Evolutionary conservation across 306 rosid genomes (phyloP), one percentile per base, ranked within the genome.

Genomic region (Benincasa hispida): DNA sequence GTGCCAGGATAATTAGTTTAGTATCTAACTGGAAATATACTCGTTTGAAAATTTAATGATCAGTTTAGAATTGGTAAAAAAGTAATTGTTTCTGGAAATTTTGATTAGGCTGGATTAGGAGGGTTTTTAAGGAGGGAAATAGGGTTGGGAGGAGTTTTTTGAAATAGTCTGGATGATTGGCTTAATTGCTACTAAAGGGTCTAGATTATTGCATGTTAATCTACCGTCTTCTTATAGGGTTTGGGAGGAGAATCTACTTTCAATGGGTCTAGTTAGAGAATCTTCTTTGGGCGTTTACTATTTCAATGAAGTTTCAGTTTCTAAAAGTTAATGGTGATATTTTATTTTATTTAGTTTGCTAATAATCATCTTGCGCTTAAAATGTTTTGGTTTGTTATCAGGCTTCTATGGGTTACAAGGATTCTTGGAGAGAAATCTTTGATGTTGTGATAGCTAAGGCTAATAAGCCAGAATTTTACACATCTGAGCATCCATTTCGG

Each of bases 401-500:
- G 98, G 97, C 91, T 81, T 91, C 91, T 63, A 51, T 80, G 86
- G 95, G 84, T 79, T 82, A 57, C 74, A 84, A 81, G 80, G 97
- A 87, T 77, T 85, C 91, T 37, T 94, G 97, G 98, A 88, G 89
- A 37, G 97, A 91, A 59, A 88, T 94, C 65, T 94, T 94, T 87
- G 97, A 94, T 77, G 98, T 94, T 57, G 97, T 94, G 87, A 91
- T 94, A 78, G 96, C 97, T 55, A 84, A 90, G 84, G 98, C 98
- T 69, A 89, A 91, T 67, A 94, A 94, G 85, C 97, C 98, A 66
- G 87, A 81, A 54, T 94, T 94, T 86, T 91, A 94, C 87, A 91
- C 90, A 47, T 91, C 95, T 17, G 97, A 94, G 81, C 98, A 91
- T 86, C 98, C 96, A 9, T 94, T 94, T 84, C 97, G 97, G 98